Conservation (phyloP, 805 yeast species). For the Allodekkera sacchari region DNA sequence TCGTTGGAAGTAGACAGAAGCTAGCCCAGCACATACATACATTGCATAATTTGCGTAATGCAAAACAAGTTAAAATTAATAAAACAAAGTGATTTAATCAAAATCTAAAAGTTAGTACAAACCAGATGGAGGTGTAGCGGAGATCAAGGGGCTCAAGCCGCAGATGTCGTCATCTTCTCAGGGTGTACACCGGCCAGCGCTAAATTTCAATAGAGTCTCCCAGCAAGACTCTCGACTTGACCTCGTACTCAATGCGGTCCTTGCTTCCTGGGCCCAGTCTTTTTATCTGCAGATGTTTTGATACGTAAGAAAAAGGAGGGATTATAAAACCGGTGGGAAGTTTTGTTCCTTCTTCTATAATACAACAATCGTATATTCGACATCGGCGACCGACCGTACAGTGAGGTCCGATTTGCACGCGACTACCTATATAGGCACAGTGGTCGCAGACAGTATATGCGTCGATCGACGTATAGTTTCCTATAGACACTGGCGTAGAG, state of each 20-base stretch:
- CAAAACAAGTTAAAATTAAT: no score
- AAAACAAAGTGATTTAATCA: no score
- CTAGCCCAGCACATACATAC: no score
- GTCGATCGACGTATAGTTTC: no score
- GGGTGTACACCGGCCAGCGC: not conserved
- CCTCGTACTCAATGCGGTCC: slow-evolving; percentile 16
- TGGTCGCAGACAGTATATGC: no score
- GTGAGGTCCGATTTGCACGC: slow-evolving; percentile 37
- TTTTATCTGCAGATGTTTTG: not conserved
- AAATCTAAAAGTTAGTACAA: no score
- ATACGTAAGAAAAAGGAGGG: slow-evolving; percentile 45
- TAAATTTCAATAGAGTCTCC: not conserved
- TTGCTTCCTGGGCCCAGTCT: slow-evolving; percentile 21
- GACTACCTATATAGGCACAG: slow-evolving; percentile 36
- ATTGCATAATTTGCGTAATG: no score
- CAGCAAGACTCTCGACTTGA: slow-evolving; percentile 1
- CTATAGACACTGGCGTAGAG: no score
- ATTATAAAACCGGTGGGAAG: slow-evolving; percentile 36
- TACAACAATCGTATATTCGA: slow-evolving; percentile 43
- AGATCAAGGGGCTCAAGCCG: no score
- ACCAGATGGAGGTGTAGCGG: no score
- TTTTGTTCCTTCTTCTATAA: slow-evolving; percentile 31
- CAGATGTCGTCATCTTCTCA: no score
- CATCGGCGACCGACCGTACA: slow-evolving; percentile 31
- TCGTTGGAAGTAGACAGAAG: not conserved